These are phyloP conservation scores for Sclerotinia subarctica DNA, from an alignment of 2,329 filamentous ascomycete species.

Conservation along the genomic window DNA sequence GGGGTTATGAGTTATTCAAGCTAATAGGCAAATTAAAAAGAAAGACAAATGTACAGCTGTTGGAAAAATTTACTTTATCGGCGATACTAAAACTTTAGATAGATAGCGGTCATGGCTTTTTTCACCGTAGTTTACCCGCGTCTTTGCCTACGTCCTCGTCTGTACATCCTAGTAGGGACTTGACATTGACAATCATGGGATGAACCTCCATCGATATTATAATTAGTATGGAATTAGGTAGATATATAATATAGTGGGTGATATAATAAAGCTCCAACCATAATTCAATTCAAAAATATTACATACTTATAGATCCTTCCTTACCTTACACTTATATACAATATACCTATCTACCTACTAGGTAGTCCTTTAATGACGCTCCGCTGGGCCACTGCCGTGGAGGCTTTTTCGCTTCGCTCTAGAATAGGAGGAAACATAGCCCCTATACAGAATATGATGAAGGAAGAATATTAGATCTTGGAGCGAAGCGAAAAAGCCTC, in stretches of 20 bases:
- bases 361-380: background rate
- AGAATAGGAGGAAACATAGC: background rate
- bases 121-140: background rate
- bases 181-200: too few species aligned
- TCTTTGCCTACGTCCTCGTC: background rate
- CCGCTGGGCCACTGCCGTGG: background rate
- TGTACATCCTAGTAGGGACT: too few species aligned
- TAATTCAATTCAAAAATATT: background rate
- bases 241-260: too few species aligned
- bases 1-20: background rate
- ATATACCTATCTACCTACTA: background rate
- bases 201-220: too few species aligned
- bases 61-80: conserved; percentile 18
- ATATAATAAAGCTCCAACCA: background rate
- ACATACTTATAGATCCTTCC: background rate
- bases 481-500: background rate
- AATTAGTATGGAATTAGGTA: too few species aligned
- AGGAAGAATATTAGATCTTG: background rate
- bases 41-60: background rate
- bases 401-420: background rate
- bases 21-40: background rate
- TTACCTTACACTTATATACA: background rate
- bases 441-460: background rate
- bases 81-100: background rate
- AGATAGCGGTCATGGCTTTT: background rate